These are phyloP conservation scores for Biscutella laevigata DNA, from an alignment of 441 rosid genomes.

Conservation along the genomic window DNA sequence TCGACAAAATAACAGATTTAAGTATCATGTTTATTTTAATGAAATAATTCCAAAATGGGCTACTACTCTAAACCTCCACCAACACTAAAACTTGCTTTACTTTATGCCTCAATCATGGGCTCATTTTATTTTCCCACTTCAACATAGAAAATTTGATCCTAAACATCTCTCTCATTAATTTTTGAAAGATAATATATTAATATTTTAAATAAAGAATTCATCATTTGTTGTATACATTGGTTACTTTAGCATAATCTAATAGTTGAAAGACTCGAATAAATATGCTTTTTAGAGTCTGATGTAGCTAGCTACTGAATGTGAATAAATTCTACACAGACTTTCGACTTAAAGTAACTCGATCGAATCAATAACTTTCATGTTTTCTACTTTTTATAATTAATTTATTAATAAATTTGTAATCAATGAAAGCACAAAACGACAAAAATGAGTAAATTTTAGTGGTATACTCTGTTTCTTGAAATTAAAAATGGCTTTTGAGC, in stretches of 20 bases:
- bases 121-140: background rate
- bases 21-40: background rate
- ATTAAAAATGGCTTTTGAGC: too few relatives aligned
- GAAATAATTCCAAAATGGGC: conserved; percentile 16
- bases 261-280: conserved; percentile 18
- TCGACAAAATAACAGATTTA: conserved; percentile 17
- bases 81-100: conserved; percentile 20
- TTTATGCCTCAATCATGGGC: conserved; percentile 23
- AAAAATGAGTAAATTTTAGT: conserved; percentile 1
- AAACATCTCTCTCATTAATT: background rate
- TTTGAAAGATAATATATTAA: background rate
- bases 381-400: background rate
- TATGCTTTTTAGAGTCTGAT: conserved; percentile 22
- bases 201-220: background rate
- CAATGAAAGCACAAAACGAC: conserved; percentile 6
- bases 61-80: conserved; percentile 24
- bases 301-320: conserved; percentile 22
- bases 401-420: conserved; percentile 5
- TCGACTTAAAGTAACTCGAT: conserved; percentile 17
- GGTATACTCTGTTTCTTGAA: conserved; percentile 7
- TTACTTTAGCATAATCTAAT: conserved; percentile 17
- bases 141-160: conserved; percentile 12
- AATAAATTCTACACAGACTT: conserved; percentile 20
- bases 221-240: conserved; percentile 1
- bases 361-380: conserved; percentile 11